Conservation (phyloP, 257 asterid species). For the Solanum okadae region DNA sequence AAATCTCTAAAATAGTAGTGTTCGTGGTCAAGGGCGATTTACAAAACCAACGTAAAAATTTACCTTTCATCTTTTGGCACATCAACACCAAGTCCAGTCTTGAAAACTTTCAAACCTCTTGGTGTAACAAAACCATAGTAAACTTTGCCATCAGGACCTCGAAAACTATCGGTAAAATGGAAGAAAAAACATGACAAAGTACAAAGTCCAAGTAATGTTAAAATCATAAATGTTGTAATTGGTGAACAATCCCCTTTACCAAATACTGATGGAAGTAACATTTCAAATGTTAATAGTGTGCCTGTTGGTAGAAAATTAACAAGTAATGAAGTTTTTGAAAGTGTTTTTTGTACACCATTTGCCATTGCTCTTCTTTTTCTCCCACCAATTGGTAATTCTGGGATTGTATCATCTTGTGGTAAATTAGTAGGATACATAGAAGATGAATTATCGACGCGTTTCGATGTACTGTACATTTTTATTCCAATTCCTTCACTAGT, state of each 20-base stretch:
- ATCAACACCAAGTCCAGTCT: constrained; percentile 50
- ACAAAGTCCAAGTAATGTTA: constrained; percentile 47
- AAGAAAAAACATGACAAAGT: constrained; percentile 82
- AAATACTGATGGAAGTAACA: constrained; percentile 80
- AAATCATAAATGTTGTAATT: constrained; percentile 60
- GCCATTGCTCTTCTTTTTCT: constrained; percentile 50
- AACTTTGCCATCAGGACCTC: constrained; percentile 63
- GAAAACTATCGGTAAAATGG: constrained; percentile 90
- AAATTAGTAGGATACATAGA: constrained; percentile 12
- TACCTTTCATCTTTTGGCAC: constrained; percentile 56
- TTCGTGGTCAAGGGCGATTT: not conserved
- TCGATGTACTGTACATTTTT: constrained; percentile 50
- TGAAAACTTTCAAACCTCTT: constrained; percentile 66
- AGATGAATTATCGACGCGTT: constrained; percentile 18
- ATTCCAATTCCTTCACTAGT: constrained; percentile 38
- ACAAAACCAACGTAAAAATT: too few species aligned
- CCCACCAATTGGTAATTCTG: constrained; percentile 14
- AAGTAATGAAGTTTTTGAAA: constrained; percentile 71
- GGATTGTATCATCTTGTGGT: not conserved
- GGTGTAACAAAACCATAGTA: constrained; percentile 81
- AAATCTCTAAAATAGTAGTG: not conserved
- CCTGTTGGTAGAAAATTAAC: constrained; percentile 90
- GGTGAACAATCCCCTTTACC: constrained; percentile 53
- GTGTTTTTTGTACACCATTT: constrained; percentile 76
- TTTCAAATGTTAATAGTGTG: constrained; percentile 83